Evolutionary conservation across 805 yeast genomes (phyloP).

Genomic region (Ascoidea rubescens): DNA sequence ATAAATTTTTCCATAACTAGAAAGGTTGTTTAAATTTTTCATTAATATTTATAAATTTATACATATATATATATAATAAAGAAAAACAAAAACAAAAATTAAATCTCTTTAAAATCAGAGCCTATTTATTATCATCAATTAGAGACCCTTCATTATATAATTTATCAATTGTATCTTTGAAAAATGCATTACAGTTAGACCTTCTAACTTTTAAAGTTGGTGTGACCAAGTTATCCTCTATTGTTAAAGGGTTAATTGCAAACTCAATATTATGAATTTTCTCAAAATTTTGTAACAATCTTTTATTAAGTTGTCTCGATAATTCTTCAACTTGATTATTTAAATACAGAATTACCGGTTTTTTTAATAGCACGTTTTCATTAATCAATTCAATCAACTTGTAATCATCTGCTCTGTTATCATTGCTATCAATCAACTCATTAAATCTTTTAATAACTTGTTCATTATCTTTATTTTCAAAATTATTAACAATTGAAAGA

Average conservation of each 20-base stretch:
- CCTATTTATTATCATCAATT: conserved; percentile 1
- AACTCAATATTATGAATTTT: conserved; percentile 31
- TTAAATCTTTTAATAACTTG: no score
- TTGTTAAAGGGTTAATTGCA: conserved; percentile 33
- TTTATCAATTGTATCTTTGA: conserved; percentile 20
- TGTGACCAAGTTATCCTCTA: conserved; percentile 37
- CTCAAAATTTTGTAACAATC: conserved; percentile 32
- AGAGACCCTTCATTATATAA: conserved; percentile 28
- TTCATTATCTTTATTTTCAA: not conserved
- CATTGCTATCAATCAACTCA: no score
- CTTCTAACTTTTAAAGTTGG: conserved; percentile 39
- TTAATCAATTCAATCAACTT: not conserved
- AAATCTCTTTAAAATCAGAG: no score
- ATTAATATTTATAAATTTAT: no score
- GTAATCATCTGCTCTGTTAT: not conserved
- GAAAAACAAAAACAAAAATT: no score
- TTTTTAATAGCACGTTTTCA: no score
- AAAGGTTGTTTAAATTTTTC: no score
- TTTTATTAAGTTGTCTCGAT: not conserved
- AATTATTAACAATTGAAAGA: no score
- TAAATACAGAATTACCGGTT: no score
- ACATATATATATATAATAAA: no score
- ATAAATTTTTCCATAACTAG: no score
- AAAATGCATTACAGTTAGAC: conserved; percentile 24
- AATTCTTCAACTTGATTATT: not conserved